Percentiles rank a stretch among this genome's conserved stretches.
phyloP scores from a whole-genome alignment of 2,329 filamentous ascomycete species.

The Daldinia eschscholtzii region DNA sequence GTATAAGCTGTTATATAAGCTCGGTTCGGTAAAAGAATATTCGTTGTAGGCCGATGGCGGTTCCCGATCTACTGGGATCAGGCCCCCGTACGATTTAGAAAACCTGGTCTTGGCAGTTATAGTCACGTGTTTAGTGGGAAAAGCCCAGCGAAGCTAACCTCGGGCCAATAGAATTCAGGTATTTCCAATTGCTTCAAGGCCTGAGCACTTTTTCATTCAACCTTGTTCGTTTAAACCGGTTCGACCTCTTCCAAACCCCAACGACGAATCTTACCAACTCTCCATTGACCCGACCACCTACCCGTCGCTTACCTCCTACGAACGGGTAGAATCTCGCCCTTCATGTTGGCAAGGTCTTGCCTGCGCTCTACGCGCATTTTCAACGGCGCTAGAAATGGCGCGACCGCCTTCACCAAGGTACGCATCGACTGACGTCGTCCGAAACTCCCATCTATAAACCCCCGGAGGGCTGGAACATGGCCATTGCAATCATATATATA shows the following conservation, averaged over 20 bases:
- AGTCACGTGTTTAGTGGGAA: conserved; percentile 32
- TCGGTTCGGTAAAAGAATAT: conserved; percentile 7
- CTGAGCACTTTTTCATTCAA: conserved; percentile 53
- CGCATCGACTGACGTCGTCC: conserved; percentile 53
- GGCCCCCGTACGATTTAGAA: conserved; percentile 14
- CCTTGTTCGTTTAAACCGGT: conserved; percentile 42
- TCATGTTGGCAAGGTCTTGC: conserved; percentile 94
- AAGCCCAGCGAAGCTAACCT: conserved; percentile 27
- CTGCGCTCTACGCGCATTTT: conserved; percentile 89
- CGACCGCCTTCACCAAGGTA: conserved; percentile 81
- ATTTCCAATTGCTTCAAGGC: conserved; percentile 53
- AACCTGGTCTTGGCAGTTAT: conserved; percentile 1
- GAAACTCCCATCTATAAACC: conserved; percentile 15
- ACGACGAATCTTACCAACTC: conserved; percentile 40
- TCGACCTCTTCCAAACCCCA: conserved; percentile 43
- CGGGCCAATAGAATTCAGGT: conserved; percentile 47
- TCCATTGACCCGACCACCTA: conserved; percentile 46
- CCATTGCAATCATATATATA: conserved; percentile 4
- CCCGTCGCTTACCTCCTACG: conserved; percentile 50
- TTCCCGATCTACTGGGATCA: background rate
- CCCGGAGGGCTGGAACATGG: conserved; percentile 42
- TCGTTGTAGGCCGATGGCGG: background rate
- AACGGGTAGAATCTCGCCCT: conserved; percentile 64
- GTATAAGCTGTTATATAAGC: background rate
- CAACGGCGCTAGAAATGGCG: conserved; percentile 80